Conservation (phyloP, 2,329 filamentous ascomycete genomes). For the Didymella exigua region DNA sequence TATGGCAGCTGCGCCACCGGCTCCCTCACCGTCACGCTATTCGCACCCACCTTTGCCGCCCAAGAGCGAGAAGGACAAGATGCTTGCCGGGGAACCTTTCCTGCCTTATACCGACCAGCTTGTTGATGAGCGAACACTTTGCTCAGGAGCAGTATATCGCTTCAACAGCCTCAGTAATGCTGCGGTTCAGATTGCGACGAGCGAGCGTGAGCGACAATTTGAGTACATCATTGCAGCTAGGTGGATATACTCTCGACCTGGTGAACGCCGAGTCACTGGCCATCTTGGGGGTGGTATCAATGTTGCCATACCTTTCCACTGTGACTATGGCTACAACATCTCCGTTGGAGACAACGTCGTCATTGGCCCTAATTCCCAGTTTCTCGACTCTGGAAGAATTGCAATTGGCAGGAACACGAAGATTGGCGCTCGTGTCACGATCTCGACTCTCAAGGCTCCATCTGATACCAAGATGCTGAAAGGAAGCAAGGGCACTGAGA, state of each 20-base stretch:
- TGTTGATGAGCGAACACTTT: conserved; percentile 81
- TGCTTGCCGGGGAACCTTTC: conserved; percentile 79
- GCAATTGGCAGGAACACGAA: conserved; percentile 76
- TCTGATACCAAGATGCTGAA: conserved; percentile 75
- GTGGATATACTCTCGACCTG: conserved; percentile 41
- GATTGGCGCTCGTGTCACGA: conserved; percentile 80
- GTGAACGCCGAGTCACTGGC: conserved; percentile 46
- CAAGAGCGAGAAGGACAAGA: conserved; percentile 82
- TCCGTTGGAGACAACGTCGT: conserved; percentile 82
- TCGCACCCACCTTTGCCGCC: conserved; percentile 32
- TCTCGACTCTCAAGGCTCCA: conserved; percentile 76
- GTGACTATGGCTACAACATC: conserved; percentile 96
- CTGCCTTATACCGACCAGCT: conserved; percentile 79
- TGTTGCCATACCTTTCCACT: conserved; percentile 87
- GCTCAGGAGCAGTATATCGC: conserved; percentile 77
- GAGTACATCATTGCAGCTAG: conserved; percentile 71
- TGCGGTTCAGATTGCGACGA: conserved; percentile 67
- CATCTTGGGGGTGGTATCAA: conserved; percentile 73
- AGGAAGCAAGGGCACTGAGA: conserved; percentile 73
- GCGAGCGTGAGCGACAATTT: conserved; percentile 73
- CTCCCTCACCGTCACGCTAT: conserved; percentile 29
- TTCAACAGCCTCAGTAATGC: conserved; percentile 87
- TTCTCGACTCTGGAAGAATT: conserved; percentile 85
- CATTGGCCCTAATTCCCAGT: conserved; percentile 81
- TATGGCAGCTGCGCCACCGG: conserved; percentile 21